Base-by-base conservation (phyloP, 441 rosid species). In the Geranium incanum region DNA sequence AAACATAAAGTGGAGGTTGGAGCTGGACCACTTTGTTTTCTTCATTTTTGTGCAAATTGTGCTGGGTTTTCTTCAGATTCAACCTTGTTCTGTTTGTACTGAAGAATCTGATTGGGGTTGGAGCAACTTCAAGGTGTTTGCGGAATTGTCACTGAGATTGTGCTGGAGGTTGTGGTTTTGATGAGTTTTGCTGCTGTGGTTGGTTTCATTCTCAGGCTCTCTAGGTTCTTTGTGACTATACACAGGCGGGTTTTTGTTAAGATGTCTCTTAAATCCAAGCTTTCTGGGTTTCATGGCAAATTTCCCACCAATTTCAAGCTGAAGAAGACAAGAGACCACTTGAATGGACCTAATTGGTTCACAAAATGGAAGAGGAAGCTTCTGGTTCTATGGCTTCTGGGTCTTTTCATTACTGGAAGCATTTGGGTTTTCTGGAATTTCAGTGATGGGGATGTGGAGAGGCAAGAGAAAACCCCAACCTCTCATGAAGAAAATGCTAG, bases 251-350 rank as follows among this genome's bases (percentile, higher is more conserved):
- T 41, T 72, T 73, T 75, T 77, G 74, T 81, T 70, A 76, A 78
- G 68, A 88, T 93, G 97, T 82, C 87, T 72, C 77, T 82, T 71
- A 84, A 83, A 79, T 74, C 83, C 76, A 80, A 84, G 80, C 81
- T 83, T n/a, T 81, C 86, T 69, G 87, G 85, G 63, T 78, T 80
- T 21, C 84, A 77, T 80, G 81, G 85, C 65, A 77, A 76, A 78
- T 65, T 81, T 33, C 79, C 84, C 36, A 72, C 79, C 60, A 82
- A 69, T 80, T 76, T 68, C 72, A 82, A 76, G 83, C 62, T 80
- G 73, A 89, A 76, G 85, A 85, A 82, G 82, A 84, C 72, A 21
- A 76, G 85, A 48, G 89, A 83, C 73, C 65, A 80, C 71, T 50
- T 75, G 71, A 77, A 79, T 55, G 82, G 80, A 70, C 70, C 79